phyloP scores from a whole-genome alignment of 495 filamentous ascomycete genomes.

The Ramalina intermedia region DNA sequence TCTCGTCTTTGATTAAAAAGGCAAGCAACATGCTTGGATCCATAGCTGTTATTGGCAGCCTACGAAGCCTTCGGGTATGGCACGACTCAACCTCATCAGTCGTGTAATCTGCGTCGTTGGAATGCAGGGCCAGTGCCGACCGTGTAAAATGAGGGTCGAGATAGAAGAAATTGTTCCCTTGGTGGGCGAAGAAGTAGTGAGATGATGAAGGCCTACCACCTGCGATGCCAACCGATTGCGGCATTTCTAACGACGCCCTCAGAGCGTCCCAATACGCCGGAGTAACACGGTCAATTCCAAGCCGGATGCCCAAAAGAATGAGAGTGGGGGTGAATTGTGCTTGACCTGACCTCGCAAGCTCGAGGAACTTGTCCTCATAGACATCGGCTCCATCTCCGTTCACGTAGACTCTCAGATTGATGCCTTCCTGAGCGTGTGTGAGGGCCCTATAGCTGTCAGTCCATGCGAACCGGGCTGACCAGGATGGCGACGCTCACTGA shows the following conservation, averaged over 20 bases:
- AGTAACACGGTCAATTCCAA: conserved; percentile 89
- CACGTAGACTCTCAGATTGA: conserved; percentile 64
- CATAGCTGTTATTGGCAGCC: conserved; percentile 80
- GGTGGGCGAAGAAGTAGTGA: conserved; percentile 95
- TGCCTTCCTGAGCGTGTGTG: conserved; percentile 39
- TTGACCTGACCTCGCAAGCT: conserved; percentile 49
- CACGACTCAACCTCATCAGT: conserved; percentile 65
- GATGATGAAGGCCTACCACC: conserved; percentile 89
- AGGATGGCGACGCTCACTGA: conserved; percentile 44
- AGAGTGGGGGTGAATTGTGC: conserved; percentile 66
- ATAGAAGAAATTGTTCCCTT: conserved; percentile 81
- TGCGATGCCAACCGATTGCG: conserved; percentile 87
- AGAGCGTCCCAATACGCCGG: conserved; percentile 86
- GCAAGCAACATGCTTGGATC: conserved; percentile 97
- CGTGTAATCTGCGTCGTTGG: conserved; percentile 39
- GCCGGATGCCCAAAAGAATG: conserved; percentile 70
- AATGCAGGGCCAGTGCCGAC: conserved; percentile 45
- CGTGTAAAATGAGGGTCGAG: conserved; percentile 82
- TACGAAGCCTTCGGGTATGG: conserved; percentile 71
- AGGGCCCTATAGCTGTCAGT: conserved; percentile 47
- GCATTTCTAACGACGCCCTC: conserved; percentile 63
- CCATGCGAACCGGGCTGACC: too few relatives aligned
- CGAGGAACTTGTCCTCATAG: conserved; percentile 75
- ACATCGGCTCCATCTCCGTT: conserved; percentile 84
- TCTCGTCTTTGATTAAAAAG: conserved; percentile 72